Base-by-base conservation (phyloP, 2,329 filamentous ascomycete genomes). In the Neofusicoccum cordaticola region DNA sequence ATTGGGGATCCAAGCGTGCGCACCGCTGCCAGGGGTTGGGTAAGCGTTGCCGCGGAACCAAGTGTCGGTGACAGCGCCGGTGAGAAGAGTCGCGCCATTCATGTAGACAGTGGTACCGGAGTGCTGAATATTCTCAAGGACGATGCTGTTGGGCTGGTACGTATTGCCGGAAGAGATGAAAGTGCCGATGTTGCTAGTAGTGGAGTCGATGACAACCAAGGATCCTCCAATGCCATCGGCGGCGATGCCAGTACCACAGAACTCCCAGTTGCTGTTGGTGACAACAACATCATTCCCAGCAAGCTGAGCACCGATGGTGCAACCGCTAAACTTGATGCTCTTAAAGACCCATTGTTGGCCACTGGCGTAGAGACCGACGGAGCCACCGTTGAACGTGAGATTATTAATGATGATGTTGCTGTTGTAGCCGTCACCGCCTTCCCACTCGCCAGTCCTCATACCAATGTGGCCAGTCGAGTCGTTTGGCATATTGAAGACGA, bases 311-410 rank as follows among this genome's bases (percentile, higher is more conserved):
- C 63, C 65, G 2, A 31, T 65, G 22, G 15, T 35, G 31, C 65
- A 67, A 15, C 62, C 56, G 35, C 44, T 58, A 50, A 67, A 65
- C 5, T 48, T 50, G 8, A 65, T 74, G 17, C 53, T 3, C 51
- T 77, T 78, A 63, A 78, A 71, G 19, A 74, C 68, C 53, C 76
- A 77, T 66, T 77, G 75, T 69, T 78, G 74, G 62, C 72, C 74
- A 2, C 68, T 70, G 27, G 75, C 66, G 35, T 68, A 65, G 31
- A 77, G 69, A 4, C 74, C 76, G 17, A 76, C 68, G 19, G 68
- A 67, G 11, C 63, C 63, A 1, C 63, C 63, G 17, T 65, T 48
- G 34, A 65, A 65, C 2, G 37, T 41, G 31, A 65, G 27, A 22
- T 65, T 53, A 12, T 65, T 65, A 37, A 65, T 60, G 27, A 65